Evolutionary conservation across 2,329 filamentous ascomycete genomes (phyloP).

Genomic region (Diplodia intermedia): DNA sequence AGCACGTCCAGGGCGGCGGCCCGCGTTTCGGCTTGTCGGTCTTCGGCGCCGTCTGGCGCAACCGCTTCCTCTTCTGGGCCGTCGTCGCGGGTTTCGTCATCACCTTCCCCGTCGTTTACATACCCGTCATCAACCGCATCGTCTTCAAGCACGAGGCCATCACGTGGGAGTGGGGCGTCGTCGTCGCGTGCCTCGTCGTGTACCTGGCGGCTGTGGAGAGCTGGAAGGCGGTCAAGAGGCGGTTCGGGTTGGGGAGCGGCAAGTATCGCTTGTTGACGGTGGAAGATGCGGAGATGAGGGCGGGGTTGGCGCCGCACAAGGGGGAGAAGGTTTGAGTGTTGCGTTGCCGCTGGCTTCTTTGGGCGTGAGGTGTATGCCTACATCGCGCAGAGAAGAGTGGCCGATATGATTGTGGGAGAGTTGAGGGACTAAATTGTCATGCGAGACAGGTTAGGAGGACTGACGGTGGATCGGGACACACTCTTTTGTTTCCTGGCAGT

Average conservation of each 20-base stretch:
- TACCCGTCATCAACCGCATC: slow-evolving; percentile 53
- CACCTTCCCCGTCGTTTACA: slow-evolving; percentile 55
- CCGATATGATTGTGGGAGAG: neutral
- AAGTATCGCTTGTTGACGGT: slow-evolving; percentile 41
- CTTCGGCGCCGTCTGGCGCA: slow-evolving; percentile 50
- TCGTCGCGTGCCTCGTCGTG: slow-evolving; percentile 49
- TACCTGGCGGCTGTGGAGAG: slow-evolving; percentile 53
- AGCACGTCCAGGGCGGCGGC: slow-evolving; percentile 35
- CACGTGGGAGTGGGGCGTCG: slow-evolving; percentile 57
- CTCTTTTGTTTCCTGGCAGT: neutral
- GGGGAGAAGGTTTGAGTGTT: slow-evolving; percentile 3
- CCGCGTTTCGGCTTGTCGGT: slow-evolving; percentile 43
- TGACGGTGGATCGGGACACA: neutral
- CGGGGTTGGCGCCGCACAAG: slow-evolving; percentile 35
- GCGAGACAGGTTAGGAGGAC: neutral
- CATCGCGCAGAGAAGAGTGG: neutral
- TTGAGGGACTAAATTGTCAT: slow-evolving; percentile 18
- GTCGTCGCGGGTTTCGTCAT: slow-evolving; percentile 51
- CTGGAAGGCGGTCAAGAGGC: slow-evolving; percentile 56
- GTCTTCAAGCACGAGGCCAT: slow-evolving; percentile 55
- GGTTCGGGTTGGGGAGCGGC: slow-evolving; percentile 45
- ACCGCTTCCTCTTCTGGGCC: slow-evolving; percentile 55
- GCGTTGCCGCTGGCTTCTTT: neutral
- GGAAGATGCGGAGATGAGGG: slow-evolving; percentile 48
- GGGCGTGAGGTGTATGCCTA: neutral